Conservation (phyloP, 139 green algal species). For the Chlorella ohadii region DNA sequence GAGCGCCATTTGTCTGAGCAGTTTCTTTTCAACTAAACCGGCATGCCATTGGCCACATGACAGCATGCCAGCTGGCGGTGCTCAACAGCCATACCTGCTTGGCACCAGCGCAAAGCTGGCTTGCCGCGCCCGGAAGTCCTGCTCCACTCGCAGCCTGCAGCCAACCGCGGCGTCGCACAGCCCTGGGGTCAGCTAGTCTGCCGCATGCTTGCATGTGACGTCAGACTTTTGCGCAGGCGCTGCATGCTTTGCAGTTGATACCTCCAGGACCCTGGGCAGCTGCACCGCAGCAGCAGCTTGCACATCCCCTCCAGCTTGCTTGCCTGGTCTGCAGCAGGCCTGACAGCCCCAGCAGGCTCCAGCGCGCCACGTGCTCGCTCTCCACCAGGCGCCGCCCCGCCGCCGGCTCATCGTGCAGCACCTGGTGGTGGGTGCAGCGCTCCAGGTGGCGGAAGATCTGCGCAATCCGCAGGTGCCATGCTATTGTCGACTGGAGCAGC, state of each 20-base stretch:
- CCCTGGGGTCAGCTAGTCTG: too few species aligned
- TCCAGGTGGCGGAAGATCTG: constrained; percentile 29
- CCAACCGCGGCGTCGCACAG: too few species aligned
- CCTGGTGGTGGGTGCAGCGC: not conserved
- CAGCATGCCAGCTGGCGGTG: too few species aligned
- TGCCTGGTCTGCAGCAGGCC: not conserved
- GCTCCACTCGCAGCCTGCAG: constrained; percentile 16
- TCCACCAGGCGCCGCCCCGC: constrained; percentile 5
- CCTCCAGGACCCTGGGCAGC: too few species aligned
- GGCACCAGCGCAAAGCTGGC: not conserved
- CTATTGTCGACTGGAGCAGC: too few species aligned
- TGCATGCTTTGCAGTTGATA: too few species aligned
- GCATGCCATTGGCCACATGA: not conserved
- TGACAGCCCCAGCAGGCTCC: not conserved
- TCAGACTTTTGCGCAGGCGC: too few species aligned
- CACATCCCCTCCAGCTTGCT: too few species aligned
- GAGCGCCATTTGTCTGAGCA: not conserved
- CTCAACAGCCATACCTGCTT: not conserved
- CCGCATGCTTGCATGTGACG: too few species aligned
- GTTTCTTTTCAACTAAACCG: not conserved
- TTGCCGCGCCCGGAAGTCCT: not conserved
- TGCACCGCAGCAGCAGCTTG: too few species aligned
- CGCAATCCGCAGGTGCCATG: too few species aligned
- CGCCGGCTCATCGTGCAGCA: not conserved
- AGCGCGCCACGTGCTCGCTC: constrained; percentile 15